Conservation (phyloP, 2,329 filamentous ascomycete genomes). For the Ascochyta lentis region DNA sequence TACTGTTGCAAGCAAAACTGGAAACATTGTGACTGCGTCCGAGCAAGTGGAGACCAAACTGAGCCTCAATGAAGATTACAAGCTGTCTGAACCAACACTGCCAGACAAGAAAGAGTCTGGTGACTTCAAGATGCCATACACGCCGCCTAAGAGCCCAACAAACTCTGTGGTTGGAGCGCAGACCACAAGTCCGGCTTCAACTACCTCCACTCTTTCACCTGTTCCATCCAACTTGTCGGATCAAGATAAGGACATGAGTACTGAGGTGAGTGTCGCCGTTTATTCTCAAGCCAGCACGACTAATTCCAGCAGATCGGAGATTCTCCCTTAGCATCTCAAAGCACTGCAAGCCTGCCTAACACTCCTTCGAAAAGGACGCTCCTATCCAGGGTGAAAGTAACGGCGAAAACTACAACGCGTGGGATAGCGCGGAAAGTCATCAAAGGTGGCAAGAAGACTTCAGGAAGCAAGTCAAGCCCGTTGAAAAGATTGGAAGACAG, state of each 20-base stretch:
- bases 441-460: background rate
- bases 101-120: background rate
- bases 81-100: slow-evolving; percentile 2
- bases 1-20: slow-evolving; percentile 15
- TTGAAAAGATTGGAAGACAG: slow-evolving; percentile 1
- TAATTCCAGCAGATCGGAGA: background rate
- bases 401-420: background rate
- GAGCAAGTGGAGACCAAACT: slow-evolving; percentile 7
- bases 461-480: background rate
- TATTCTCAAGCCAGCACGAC: background rate
- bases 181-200: background rate
- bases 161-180: background rate
- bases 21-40: slow-evolving; percentile 18
- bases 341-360: background rate
- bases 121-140: slow-evolving; percentile 6
- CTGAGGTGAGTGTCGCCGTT: background rate
- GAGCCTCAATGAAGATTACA: slow-evolving; percentile 16
- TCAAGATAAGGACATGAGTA: background rate
- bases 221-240: slow-evolving; percentile 3
- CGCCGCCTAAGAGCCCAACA: slow-evolving; percentile 7
- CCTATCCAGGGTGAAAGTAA: background rate
- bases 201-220: slow-evolving; percentile 3
- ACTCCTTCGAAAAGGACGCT: background rate
- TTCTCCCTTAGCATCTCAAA: background rate
- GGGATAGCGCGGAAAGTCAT: slow-evolving; percentile 4